phyloP scores from a whole-genome alignment of 371 early-diverging fungal species.

The Syncephalastrum sp. region DNA sequence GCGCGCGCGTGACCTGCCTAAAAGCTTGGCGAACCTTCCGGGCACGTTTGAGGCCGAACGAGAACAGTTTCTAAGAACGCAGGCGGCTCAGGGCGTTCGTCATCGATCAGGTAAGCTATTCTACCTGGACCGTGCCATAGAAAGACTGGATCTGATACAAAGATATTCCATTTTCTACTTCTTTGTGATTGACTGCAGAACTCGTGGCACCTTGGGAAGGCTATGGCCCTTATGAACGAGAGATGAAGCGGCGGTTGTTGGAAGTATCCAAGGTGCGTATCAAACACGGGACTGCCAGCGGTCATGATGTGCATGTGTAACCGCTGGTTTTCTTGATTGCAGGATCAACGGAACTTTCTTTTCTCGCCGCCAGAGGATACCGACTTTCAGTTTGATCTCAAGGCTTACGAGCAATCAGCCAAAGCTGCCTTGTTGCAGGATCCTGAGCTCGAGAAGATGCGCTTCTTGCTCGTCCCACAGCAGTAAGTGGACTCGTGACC shows the following conservation, averaged over 20 bases:
- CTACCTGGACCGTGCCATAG: no score
- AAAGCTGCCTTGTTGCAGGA: constrained; percentile 61
- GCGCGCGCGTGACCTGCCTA: constrained; percentile 35
- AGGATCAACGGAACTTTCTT: constrained; percentile 71
- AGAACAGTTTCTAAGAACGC: constrained; percentile 30
- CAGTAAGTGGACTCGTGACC: constrained; percentile 47
- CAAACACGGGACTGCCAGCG: no score
- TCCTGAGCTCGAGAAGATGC: constrained; percentile 51
- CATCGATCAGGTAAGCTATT: constrained; percentile 15
- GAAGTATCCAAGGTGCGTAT: constrained; percentile 54
- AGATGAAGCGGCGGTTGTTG: constrained; percentile 55
- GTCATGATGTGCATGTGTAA: not conserved
- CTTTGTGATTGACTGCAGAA: constrained; percentile 25
- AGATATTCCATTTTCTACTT: no score
- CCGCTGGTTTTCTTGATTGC: constrained; percentile 1
- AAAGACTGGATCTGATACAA: no score
- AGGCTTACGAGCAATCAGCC: constrained; percentile 57
- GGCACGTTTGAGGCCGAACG: constrained; percentile 37
- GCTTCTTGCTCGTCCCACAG: constrained; percentile 54
- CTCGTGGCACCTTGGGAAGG: constrained; percentile 61
- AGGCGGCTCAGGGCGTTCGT: constrained; percentile 14
- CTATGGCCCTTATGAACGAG: constrained; percentile 51
- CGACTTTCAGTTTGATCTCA: constrained; percentile 63
- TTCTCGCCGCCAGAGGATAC: constrained; percentile 68
- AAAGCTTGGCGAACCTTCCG: constrained; percentile 32